These are phyloP conservation scores for Collybiopsis confluens DNA, from an alignment of 768 basidiomycete species.

Conservation along the genomic window DNA sequence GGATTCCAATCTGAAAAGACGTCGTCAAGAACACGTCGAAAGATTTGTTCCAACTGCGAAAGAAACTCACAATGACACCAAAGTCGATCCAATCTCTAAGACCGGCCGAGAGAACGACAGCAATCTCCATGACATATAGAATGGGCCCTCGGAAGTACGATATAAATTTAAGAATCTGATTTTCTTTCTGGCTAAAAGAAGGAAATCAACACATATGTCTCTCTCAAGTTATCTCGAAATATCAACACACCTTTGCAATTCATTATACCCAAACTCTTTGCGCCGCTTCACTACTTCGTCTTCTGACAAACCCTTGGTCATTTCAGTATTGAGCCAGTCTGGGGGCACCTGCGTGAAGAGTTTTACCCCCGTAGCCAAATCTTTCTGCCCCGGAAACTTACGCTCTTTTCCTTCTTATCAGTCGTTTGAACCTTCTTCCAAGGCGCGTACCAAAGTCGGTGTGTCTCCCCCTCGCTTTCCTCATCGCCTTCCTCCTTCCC, in stretches of 20 bases:
- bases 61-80: constrained; percentile 38
- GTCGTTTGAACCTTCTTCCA: constrained; percentile 34
- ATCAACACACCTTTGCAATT: constrained; percentile 34
- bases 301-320: constrained; percentile 29
- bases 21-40: background rate
- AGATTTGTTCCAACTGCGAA: background rate
- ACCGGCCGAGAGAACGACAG: constrained; percentile 40
- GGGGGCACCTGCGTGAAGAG: constrained; percentile 23
- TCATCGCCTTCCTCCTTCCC: constrained; percentile 29
- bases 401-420: constrained; percentile 23
- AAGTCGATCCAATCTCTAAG: constrained; percentile 46
- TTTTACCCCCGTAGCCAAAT: background rate
- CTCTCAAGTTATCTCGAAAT: too few species aligned
- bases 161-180: constrained; percentile 39
- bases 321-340: constrained; percentile 38
- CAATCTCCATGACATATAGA: constrained; percentile 42
- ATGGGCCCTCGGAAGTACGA: constrained; percentile 41
- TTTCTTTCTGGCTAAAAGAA: constrained; percentile 28
- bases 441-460: constrained; percentile 40
- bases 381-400: constrained; percentile 2
- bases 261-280: constrained; percentile 34
- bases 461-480: background rate
- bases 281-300: constrained; percentile 29
- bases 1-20: constrained; percentile 28
- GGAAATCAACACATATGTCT: too few species aligned